These are phyloP conservation scores for Trichoderma sp. DNA, from an alignment of 2,329 filamentous ascomycete genomes.

Conservation along the genomic window DNA sequence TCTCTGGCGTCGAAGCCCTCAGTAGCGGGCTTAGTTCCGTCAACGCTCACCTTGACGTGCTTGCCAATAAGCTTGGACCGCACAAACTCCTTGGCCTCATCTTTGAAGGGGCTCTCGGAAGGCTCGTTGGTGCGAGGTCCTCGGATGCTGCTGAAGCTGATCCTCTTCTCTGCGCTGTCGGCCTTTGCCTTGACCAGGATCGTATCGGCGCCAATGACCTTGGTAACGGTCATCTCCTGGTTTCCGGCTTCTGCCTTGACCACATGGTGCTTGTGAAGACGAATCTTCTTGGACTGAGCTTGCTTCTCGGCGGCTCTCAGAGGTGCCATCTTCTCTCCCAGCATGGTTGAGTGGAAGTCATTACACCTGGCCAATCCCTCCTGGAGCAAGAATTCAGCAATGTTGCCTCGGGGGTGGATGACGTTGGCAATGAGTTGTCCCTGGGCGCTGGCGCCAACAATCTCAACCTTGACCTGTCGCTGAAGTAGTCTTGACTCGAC, in stretches of 20 bases:
- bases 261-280: conserved; percentile 78
- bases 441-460: conserved; percentile 85
- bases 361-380: conserved; percentile 89
- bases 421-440: conserved; percentile 86
- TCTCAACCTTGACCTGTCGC: conserved; percentile 74
- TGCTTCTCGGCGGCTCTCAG: conserved; percentile 83
- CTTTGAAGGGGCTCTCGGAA: conserved; percentile 81
- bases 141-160: conserved; percentile 88
- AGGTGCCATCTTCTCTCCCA: conserved; percentile 82
- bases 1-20: conserved; percentile 94
- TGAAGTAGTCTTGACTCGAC: conserved; percentile 85
- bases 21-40: conserved; percentile 83
- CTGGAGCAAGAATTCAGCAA: conserved; percentile 85
- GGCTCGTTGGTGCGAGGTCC: conserved; percentile 87
- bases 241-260: conserved; percentile 64
- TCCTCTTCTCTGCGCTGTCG: conserved; percentile 76
- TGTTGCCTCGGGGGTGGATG: conserved; percentile 85
- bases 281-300: conserved; percentile 72
- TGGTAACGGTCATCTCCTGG: conserved; percentile 77
- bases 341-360: conserved; percentile 90
- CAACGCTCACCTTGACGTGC: conserved; percentile 82
- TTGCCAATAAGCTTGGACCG: conserved; percentile 94
- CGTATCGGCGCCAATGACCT: conserved; percentile 85
- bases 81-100: conserved; percentile 94
- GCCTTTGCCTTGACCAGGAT: conserved; percentile 81